Base-by-base conservation (phyloP, 306 rosid species). In the Fragaria nilgerrensis region DNA sequence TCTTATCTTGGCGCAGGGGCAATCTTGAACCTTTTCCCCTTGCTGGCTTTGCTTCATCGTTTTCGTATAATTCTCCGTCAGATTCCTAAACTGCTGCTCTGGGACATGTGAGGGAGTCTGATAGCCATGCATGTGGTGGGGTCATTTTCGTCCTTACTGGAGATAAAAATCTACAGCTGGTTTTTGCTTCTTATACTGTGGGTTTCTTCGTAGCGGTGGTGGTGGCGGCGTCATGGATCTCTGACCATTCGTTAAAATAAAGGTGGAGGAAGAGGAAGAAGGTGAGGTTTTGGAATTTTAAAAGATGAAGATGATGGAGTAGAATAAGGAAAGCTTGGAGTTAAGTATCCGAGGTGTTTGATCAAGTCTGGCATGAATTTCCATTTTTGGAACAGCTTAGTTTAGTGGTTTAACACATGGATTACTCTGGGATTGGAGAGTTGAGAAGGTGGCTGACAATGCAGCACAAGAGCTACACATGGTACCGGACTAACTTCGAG, bases 361-460 rank as follows among this genome's bases (percentile, higher is more conserved):
- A 62, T 32, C 43, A 63, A 15, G 43, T 63, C 68, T 29, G 68
- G 37, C 68, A 63, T 63, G 43, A 3, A 36, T 3, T 65, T 65
- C 27, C 70, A 34, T 17, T 20, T 65, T 34, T 11, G 15, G 25
- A 37, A 19, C 23, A 34, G 43, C 20, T 15, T 34, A 32, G 43
- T 64, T 32, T 32, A 27, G 41, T 7, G 5, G 36, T 12, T 16
- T 12, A 63, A 16, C 68, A 63, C 68, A 32, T 63, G 68, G 68
- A 63, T 16, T 63, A 63, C 5, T 32, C 43, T 63, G 61, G 75
- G 85, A 77, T 59, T 29, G 75, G 69, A 79, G 29, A 50, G 73
- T 61, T 52, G 79, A 66, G 75, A 43, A 20, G 78, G 29, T 78
- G 23, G 66, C 77, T 82, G 82, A 78, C 79, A 77, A 10, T 32